phyloP scores from a whole-genome alignment of 768 basidiomycete species.

The Paxillus involutus region DNA sequence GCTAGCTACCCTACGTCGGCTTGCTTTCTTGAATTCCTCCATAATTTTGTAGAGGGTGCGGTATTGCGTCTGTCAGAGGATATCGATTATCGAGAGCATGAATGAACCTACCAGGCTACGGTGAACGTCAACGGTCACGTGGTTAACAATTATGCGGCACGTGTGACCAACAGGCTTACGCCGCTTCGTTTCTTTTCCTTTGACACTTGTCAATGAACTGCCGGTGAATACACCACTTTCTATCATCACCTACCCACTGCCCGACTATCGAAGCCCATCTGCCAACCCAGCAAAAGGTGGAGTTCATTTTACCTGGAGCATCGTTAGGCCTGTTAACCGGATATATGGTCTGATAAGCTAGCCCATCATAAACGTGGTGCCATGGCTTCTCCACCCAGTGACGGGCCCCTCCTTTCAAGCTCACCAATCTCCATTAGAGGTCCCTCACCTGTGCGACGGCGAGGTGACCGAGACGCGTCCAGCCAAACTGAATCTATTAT shows the following conservation, averaged over 20 bases:
- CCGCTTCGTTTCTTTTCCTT: background rate
- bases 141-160: too few relatives aligned
- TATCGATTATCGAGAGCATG: too few relatives aligned
- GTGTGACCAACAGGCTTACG: background rate
- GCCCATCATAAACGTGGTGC: constrained; percentile 1
- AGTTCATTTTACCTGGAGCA: background rate
- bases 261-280: background rate
- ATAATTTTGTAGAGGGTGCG: too few relatives aligned
- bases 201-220: constrained; percentile 1
- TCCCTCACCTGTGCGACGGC: constrained; percentile 40
- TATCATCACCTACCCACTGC: background rate
- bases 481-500: constrained; percentile 41
- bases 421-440: constrained; percentile 45
- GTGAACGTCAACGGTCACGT: too few relatives aligned
- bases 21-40: too few relatives aligned
- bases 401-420: constrained; percentile 30
- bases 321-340: background rate
- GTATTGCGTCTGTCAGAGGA: too few relatives aligned
- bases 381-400: constrained; percentile 42
- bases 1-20: too few relatives aligned
- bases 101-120: too few relatives aligned
- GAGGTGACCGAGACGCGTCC: constrained; percentile 29
- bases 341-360: background rate
- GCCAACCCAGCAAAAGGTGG: constrained; percentile 11
- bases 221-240: background rate